Evolutionary conservation across 768 basidiomycete species (phyloP), one percentile per base, ranked within the genome.

Genomic region (Chalciporus piperatus): DNA sequence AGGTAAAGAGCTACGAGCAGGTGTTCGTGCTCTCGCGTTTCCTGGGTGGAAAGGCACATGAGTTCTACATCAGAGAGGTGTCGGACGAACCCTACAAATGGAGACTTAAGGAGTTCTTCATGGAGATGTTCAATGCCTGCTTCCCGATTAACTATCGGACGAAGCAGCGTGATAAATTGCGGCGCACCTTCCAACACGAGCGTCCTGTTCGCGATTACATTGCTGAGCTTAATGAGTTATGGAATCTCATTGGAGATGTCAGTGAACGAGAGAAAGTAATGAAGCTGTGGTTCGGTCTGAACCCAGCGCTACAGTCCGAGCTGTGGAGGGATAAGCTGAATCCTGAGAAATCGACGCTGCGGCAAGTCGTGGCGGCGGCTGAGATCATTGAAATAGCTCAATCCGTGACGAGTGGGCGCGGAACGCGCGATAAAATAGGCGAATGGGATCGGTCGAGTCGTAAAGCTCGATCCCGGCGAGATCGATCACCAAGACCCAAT

Each of bases 231-330:
- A 57, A 63, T 7, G 62, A 62, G 11, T 30, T 73, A 2, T 68
- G 62, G 42, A 57, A 58, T 1, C 62, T 63, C 3, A 65, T 74
- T 6, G 70, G 72, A 0, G 45, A 63, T 2, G 51, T 61, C 0
- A 60, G 61, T 5, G 42, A 63, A 6, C 52, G 47, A 0, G 67
- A 71, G 12, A 54, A 63, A 12, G 66, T 74, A 0, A 56, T 68
- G 11, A 66, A 67, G 32, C 57, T 75, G 0, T 78, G 72, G 67
- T 57, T 62, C 16, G 69, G 72, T 0, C 52, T 75, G 9, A 42
- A 45, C 2, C 25, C 51, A 0, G 46, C 58, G 4, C 62, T 76
- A 5, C 66, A 70, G 38, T 51, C 52, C 1, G 63, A 67, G 19
- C 53, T 75, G 0, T 73, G 69, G 57, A 48, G 48, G 10, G 41